phyloP scores from a whole-genome alignment of 371 early-diverging fungal genomes.

The Lichtheimia corymbifera region DNA sequence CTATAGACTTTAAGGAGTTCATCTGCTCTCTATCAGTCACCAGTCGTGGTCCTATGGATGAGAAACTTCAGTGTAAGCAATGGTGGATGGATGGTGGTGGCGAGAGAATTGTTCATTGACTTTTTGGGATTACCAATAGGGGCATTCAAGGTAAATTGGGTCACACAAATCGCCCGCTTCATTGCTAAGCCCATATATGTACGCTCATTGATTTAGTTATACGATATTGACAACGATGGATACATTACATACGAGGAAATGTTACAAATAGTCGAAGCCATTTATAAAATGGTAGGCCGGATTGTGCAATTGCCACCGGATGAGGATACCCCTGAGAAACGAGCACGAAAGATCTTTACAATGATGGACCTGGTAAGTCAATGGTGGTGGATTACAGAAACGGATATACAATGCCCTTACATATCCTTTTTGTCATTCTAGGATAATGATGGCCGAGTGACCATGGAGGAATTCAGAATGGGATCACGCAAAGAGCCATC shows the following conservation, averaged over 20 bases:
- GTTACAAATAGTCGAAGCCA: slow-evolving; percentile 87
- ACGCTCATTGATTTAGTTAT: slow-evolving; percentile 39
- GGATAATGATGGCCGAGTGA: slow-evolving; percentile 78
- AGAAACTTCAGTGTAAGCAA: slow-evolving; percentile 77
- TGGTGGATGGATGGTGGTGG: slow-evolving; percentile 11
- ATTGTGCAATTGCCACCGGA: slow-evolving; percentile 90
- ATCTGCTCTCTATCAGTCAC: slow-evolving; percentile 88
- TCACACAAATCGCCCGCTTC: no score
- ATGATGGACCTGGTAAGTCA: slow-evolving; percentile 79
- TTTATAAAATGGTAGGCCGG: slow-evolving; percentile 93
- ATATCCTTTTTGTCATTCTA: slow-evolving; percentile 11
- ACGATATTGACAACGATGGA: slow-evolving; percentile 92
- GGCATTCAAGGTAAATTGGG: slow-evolving; percentile 40
- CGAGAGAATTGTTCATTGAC: no score
- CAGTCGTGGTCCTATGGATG: slow-evolving; percentile 82
- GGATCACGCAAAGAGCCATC: slow-evolving; percentile 88
- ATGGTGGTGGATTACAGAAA: no score
- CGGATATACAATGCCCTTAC: not conserved
- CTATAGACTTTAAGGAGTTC: slow-evolving; percentile 93
- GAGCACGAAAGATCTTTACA: slow-evolving; percentile 88
- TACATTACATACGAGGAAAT: slow-evolving; percentile 88
- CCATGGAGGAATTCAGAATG: slow-evolving; percentile 86
- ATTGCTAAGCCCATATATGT: no score
- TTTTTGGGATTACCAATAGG: slow-evolving; percentile 20
- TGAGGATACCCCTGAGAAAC: slow-evolving; percentile 89